Percentiles rank a stretch among this genome's conserved stretches.
These are phyloP conservation scores for Aspergillus sclerotialis DNA, from an alignment of 2,329 filamentous ascomycete species.

Conservation along the genomic window DNA sequence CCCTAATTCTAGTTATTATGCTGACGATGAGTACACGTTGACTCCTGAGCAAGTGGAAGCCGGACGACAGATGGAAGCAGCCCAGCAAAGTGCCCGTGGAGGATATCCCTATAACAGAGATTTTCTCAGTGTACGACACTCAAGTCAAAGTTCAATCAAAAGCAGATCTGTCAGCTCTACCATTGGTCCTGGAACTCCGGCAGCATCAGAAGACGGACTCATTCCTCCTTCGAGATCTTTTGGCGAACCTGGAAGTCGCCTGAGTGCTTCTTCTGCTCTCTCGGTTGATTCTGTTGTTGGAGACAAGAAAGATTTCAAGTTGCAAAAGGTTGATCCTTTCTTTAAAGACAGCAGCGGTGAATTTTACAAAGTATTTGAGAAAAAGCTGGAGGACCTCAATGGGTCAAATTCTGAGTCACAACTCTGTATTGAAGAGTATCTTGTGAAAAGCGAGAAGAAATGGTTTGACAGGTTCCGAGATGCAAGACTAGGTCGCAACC, in stretches of 20 bases:
- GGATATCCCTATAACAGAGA: conserved; percentile 8
- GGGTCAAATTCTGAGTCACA: conserved; percentile 52
- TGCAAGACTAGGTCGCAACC: conserved; percentile 50
- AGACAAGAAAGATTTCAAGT: conserved; percentile 54
- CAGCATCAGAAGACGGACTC: conserved; percentile 27
- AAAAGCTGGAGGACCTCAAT: conserved; percentile 49
- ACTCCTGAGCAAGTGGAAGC: conserved; percentile 27
- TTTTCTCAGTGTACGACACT: conserved; percentile 16
- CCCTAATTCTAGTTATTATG: conserved; percentile 27
- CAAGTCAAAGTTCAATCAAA: conserved; percentile 19
- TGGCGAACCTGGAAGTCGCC: conserved; percentile 23
- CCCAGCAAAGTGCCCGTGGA: conserved; percentile 6
- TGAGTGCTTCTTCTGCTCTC: conserved; percentile 41
- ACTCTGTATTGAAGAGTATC: conserved; percentile 59
- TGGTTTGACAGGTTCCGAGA: conserved; percentile 57
- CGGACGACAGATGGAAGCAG: conserved; percentile 17
- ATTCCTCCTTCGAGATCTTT: conserved; percentile 22
- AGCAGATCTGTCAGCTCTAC: conserved; percentile 16
- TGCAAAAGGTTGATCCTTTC: conserved; percentile 61
- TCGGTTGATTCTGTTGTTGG: conserved; percentile 53
- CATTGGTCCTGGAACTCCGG: conserved; percentile 20
- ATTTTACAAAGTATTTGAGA: conserved; percentile 54
- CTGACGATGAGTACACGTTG: conserved; percentile 34
- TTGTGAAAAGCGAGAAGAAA: conserved; percentile 59
- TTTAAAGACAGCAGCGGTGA: conserved; percentile 60